Conservation (phyloP, 352 stramenopile genomes). For the Phytophthora pistaciae region DNA sequence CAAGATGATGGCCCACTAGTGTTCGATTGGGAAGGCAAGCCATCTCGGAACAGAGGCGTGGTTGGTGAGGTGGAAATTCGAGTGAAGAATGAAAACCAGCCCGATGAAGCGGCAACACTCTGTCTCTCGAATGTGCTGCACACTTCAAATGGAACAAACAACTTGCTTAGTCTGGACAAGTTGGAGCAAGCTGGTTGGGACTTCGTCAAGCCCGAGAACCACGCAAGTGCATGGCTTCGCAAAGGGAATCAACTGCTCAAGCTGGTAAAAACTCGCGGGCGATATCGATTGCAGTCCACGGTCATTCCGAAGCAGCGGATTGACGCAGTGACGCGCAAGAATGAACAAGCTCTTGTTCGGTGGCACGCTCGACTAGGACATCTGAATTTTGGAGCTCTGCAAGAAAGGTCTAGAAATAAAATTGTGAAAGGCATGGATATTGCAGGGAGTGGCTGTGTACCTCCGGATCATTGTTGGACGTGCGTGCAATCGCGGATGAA, state of each 20-base stretch:
- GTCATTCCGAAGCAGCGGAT: neutral
- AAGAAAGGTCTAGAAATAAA: neutral
- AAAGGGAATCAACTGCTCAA: neutral
- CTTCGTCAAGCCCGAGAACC: neutral
- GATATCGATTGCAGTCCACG: neutral
- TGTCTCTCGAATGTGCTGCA: too few relatives aligned
- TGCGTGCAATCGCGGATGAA: constrained; percentile 10
- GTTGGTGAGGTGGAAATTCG: too few relatives aligned
- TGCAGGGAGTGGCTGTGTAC: neutral
- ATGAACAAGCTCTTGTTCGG: neutral
- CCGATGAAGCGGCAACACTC: too few relatives aligned
- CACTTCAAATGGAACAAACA: too few relatives aligned
- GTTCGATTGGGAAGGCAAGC: neutral
- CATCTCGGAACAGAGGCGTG: too few relatives aligned
- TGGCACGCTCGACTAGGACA: neutral
- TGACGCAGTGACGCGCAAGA: neutral
- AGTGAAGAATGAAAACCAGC: too few relatives aligned
- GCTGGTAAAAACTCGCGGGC: neutral
- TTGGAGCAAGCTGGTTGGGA: neutral
- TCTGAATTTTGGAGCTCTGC: neutral
- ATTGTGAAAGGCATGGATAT: neutral
- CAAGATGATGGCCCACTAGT: neutral
- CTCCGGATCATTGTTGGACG: constrained; percentile 3
- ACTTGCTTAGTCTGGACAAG: too few relatives aligned
- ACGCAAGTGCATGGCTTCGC: neutral